These are phyloP conservation scores for Tolypocladium cylindrosporum DNA, from an alignment of 2,329 filamentous ascomycete genomes.

Conservation along the genomic window DNA sequence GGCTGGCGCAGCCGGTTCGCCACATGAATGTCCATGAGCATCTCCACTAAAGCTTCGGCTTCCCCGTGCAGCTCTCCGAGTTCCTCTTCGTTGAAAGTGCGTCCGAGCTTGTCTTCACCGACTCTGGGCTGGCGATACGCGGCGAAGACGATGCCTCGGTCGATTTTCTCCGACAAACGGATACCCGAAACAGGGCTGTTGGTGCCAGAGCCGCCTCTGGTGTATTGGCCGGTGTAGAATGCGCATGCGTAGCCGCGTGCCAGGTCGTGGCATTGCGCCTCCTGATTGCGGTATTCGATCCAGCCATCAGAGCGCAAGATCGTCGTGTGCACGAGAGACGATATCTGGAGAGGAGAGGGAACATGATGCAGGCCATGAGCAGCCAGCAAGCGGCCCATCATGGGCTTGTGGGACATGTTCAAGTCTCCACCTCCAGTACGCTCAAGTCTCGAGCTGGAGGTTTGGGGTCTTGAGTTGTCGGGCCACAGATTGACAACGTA, in stretches of 20 bases:
- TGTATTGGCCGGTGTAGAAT: constrained; percentile 36
- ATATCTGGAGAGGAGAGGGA: constrained; percentile 41
- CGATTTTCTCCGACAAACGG: constrained; percentile 18
- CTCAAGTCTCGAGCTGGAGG: constrained; percentile 3
- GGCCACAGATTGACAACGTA: constrained; percentile 53
- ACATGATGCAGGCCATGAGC: constrained; percentile 43
- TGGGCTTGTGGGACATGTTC: constrained; percentile 10
- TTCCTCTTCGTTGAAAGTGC: constrained; percentile 26
- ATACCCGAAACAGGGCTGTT: constrained; percentile 15
- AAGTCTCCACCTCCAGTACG: constrained; percentile 3
- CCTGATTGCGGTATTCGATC: constrained; percentile 40
- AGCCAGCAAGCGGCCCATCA: constrained; percentile 42
- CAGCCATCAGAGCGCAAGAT: constrained; percentile 39
- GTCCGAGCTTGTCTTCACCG: constrained; percentile 24
- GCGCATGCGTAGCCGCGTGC: constrained; percentile 42
- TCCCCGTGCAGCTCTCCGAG: constrained; percentile 36
- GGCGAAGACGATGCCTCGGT: constrained; percentile 46
- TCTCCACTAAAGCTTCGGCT: constrained; percentile 41
- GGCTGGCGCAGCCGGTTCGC: constrained; percentile 24
- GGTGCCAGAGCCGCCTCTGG: constrained; percentile 13
- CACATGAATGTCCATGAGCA: constrained; percentile 40
- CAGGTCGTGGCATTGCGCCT: constrained; percentile 32
- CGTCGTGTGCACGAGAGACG: constrained; percentile 36
- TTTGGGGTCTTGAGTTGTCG: constrained; percentile 9
- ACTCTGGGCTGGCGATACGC: constrained; percentile 39